Evolutionary conservation across 2,329 filamentous ascomycete genomes (phyloP).

Genomic region (Xylariaceae sp.): DNA sequence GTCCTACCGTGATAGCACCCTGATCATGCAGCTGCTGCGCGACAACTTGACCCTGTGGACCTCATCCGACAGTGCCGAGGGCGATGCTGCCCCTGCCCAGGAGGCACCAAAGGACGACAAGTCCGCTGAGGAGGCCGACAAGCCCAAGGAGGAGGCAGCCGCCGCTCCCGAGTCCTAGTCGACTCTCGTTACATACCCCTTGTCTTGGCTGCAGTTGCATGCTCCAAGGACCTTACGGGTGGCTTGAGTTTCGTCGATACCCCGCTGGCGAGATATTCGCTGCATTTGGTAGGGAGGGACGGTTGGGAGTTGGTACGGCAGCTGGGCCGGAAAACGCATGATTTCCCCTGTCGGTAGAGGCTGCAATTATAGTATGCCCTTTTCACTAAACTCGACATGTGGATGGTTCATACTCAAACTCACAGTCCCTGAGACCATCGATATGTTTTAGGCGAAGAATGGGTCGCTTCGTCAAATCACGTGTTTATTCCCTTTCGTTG

Average conservation of each 20-base stretch:
- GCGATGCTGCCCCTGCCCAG: constrained; percentile 58
- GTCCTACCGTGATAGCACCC: constrained; percentile 96
- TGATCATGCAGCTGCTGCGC: constrained; percentile 98
- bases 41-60: constrained; percentile 99
- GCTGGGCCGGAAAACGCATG: constrained; percentile 30
- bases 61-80: constrained; percentile 81
- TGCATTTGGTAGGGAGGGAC: constrained; percentile 28
- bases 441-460: constrained; percentile 24
- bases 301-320: constrained; percentile 30
- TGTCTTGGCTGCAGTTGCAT: constrained; percentile 34
- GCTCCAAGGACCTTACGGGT: constrained; percentile 20
- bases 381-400: constrained; percentile 25
- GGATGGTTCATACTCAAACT: constrained; percentile 20
- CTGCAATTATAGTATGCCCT: constrained; percentile 24
- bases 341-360: constrained; percentile 26
- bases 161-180: constrained; percentile 51
- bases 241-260: constrained; percentile 27
- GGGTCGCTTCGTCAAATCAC: constrained; percentile 22
- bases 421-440: constrained; percentile 20
- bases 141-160: constrained; percentile 51
- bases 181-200: constrained; percentile 30
- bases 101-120: constrained; percentile 54
- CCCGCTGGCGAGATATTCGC: constrained; percentile 29
- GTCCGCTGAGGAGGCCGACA: constrained; percentile 43
- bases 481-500: constrained; percentile 23